Base-by-base conservation (phyloP, 768 basidiomycete species). In the Boletus edulis region DNA sequence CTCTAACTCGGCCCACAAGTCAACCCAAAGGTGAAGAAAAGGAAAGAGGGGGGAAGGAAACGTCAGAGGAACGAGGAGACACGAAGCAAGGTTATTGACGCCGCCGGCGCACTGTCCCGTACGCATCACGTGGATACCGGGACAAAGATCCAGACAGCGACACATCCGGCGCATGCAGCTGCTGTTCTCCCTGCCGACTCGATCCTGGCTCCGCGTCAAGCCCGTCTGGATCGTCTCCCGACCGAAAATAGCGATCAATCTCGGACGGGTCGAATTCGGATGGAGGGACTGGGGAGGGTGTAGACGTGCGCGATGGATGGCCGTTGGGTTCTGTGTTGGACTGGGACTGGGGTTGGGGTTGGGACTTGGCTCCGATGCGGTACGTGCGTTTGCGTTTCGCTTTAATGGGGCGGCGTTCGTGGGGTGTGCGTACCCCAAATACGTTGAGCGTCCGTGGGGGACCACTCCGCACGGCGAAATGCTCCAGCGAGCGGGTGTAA, bases 381-480 rank as follows among this genome's bases (percentile, higher is more conserved):
- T 87, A 86, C 12, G 80, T 84, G 42, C 94, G 80, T 66, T 91
- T 94, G 55, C 94, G 74, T 61, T 76, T 81, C 12, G 91, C 94
- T 65, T 88, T 91, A 13, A 84, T 75, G 3, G 84, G 82, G 46
- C 76, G 83, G 27, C 76, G 75, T 52, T 84, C 81, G 17, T 67
- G 70, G 0, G 69, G 60, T 8, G 62, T 62, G 12, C 72, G 67
- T 9, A 72, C 55, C 34, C 78, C 73, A 24, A 63, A 67, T 17
- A 72, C 67, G 43, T 70, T 62, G 55, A 71, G 67, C 9, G 67
- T 65, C 34, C 83, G 76, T 18, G 86, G 89, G 1, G 93, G 94
- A 22, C 87, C 90, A 55, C 91, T 92, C 32, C 94, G 82, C 13
- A 97, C 93, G 1, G 94, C 92, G 69, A 96, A 95, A 70, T 97